Evolutionary conservation across 495 filamentous ascomycete species (phyloP).

Genomic region (Podospora anserina): DNA sequence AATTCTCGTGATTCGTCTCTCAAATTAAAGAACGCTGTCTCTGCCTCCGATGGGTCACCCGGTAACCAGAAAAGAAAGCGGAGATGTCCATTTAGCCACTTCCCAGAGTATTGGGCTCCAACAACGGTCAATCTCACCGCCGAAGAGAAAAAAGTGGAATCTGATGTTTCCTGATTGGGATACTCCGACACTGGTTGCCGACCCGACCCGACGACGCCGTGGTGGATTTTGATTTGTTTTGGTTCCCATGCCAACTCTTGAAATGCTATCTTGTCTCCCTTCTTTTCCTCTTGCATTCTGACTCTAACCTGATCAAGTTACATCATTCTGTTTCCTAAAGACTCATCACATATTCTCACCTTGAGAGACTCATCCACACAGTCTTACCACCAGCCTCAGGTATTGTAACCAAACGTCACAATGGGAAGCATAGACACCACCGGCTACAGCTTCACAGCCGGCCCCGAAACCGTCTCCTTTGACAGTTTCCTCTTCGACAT

Average conservation of each 20-base stretch:
- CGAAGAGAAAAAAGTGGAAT: constrained; percentile 2
- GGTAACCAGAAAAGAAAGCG: constrained; percentile 7
- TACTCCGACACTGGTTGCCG: constrained; percentile 8
- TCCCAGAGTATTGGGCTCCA: neutral
- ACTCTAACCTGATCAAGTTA: neutral
- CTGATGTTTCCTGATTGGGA: constrained; percentile 4
- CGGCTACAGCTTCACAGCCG: constrained; percentile 50
- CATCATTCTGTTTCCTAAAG: neutral
- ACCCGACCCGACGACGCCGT: constrained; percentile 1
- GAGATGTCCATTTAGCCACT: constrained; percentile 21
- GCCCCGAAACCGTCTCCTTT: constrained; percentile 60
- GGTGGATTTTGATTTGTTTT: constrained; percentile 1
- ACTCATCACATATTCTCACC: neutral
- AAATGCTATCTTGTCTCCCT: neutral
- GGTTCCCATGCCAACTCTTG: neutral
- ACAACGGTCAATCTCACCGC: neutral
- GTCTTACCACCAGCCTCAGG: neutral
- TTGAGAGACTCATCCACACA: neutral
- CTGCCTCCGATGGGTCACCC: neutral
- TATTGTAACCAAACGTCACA: neutral
- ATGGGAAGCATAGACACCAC: constrained; percentile 25
- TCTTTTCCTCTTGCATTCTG: neutral
- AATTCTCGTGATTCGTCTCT: neutral
- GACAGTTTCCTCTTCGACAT: constrained; percentile 87
- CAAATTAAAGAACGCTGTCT: neutral